Conservation (phyloP, 2,329 filamentous ascomycete species). For the Stromatinia cepivora region DNA sequence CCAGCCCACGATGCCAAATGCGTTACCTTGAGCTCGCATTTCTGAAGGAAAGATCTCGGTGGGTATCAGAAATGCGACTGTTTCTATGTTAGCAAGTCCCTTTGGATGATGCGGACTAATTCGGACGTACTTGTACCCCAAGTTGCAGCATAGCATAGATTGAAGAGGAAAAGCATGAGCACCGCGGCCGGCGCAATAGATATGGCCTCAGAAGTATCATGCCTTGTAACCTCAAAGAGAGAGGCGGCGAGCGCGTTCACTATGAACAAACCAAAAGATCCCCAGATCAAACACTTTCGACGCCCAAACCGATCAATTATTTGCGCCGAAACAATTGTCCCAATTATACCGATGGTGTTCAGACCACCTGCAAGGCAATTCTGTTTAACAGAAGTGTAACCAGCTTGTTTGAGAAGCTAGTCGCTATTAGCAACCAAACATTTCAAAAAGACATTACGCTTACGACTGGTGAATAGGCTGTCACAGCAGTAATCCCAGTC, state of each 20-base stretch:
- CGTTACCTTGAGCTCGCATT: conserved; percentile 59
- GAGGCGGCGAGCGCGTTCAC: conserved; percentile 51
- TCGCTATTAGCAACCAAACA: background rate
- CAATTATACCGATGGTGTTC: conserved; percentile 53
- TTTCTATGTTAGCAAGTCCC: background rate
- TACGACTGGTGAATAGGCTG: conserved; percentile 35
- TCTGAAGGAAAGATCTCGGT: conserved; percentile 58
- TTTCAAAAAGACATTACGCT: background rate
- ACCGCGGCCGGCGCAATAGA: conserved; percentile 50
- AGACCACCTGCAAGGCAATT: conserved; percentile 52
- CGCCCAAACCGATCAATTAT: conserved; percentile 68
- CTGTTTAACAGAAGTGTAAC: conserved; percentile 45
- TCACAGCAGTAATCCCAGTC: conserved; percentile 47
- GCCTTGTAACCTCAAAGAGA: conserved; percentile 43
- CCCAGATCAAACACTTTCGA: conserved; percentile 63
- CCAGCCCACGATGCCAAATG: conserved; percentile 60
- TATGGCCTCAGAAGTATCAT: conserved; percentile 43
- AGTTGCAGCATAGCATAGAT: conserved; percentile 52
- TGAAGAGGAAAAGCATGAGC: conserved; percentile 54
- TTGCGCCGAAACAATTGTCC: conserved; percentile 51
- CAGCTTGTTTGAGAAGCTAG: conserved; percentile 40
- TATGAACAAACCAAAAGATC: conserved; percentile 52
- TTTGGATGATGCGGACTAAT: background rate
- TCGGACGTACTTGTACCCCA: conserved; percentile 43
- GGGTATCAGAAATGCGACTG: conserved; percentile 51